phyloP scores from a whole-genome alignment of 2,329 filamentous ascomycete genomes.

The Fusarium neocosmosporiellum region DNA sequence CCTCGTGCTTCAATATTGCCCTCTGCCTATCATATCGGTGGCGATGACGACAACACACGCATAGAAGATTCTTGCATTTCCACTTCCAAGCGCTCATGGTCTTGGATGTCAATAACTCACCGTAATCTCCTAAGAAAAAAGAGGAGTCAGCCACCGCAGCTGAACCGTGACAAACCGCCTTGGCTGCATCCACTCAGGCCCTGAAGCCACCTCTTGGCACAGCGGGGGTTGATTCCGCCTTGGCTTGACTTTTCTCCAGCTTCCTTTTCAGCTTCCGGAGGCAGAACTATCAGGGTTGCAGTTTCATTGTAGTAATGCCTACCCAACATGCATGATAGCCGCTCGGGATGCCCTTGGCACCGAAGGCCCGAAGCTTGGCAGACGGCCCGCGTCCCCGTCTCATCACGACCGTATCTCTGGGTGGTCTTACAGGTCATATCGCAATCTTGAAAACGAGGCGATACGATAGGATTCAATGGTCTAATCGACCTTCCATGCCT shows the following conservation, averaged over 20 bases:
- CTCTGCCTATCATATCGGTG: conserved; percentile 4
- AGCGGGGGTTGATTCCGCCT: background rate
- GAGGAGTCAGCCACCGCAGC: background rate
- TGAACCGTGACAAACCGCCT: background rate
- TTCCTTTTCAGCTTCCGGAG: conserved; percentile 17
- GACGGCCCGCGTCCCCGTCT: background rate
- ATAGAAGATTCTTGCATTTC: background rate
- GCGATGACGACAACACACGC: background rate
- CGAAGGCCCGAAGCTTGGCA: background rate
- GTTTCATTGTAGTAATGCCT: background rate
- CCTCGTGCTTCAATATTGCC: background rate
- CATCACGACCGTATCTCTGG: background rate
- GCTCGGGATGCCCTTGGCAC: background rate
- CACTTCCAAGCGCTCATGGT: background rate
- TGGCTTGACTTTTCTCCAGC: conserved; percentile 1
- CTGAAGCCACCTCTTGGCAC: conserved; percentile 15
- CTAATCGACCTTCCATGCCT: conserved; percentile 12
- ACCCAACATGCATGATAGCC: background rate
- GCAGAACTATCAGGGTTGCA: background rate
- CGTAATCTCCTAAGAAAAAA: background rate
- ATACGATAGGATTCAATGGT: conserved; percentile 10
- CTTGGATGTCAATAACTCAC: background rate
- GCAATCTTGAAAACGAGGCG: background rate
- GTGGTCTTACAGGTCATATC: background rate
- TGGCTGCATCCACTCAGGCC: background rate